phyloP scores from a whole-genome alignment of 768 basidiomycete species.

The Mycena floridula region DNA sequence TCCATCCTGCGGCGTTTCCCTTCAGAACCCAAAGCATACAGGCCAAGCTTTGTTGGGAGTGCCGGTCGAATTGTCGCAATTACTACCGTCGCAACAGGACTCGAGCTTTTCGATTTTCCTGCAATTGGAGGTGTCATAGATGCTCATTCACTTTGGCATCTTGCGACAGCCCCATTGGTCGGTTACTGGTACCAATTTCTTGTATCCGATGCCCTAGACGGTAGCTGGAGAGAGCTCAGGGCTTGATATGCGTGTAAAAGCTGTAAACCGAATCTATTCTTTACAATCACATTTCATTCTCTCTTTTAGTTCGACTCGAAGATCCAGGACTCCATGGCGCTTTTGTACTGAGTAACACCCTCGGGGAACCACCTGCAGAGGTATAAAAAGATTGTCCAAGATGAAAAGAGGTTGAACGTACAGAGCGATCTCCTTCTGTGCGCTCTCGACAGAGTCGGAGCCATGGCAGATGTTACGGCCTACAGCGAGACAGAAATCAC shows the following conservation, averaged over 20 bases:
- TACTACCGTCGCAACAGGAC: constrained; percentile 65
- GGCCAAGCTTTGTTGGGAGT: constrained; percentile 48
- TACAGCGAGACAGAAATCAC: constrained; percentile 89
- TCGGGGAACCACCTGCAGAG: constrained; percentile 84
- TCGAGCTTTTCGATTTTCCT: constrained; percentile 92
- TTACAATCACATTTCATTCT: not conserved
- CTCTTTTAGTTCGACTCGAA: constrained; percentile 55
- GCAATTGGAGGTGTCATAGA: constrained; percentile 73
- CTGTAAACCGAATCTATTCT: constrained; percentile 1
- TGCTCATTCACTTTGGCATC: constrained; percentile 92
- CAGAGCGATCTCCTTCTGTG: constrained; percentile 93
- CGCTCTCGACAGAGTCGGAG: constrained; percentile 82
- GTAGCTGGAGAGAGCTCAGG: constrained; percentile 53
- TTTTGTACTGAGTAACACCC: constrained; percentile 66
- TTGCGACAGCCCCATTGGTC: constrained; percentile 73
- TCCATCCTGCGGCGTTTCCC: constrained; percentile 51
- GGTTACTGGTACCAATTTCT: constrained; percentile 85
- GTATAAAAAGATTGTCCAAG: constrained; percentile 3
- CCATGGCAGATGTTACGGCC: constrained; percentile 95
- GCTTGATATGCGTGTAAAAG: constrained; percentile 7
- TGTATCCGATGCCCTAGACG: constrained; percentile 62
- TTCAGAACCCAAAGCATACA: constrained; percentile 45
- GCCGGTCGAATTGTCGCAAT: constrained; percentile 57
- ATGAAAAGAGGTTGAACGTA: constrained; percentile 31
- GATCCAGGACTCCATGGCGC: constrained; percentile 63